Evolutionary conservation across 2,329 filamentous ascomycete species (phyloP).

Genomic region (Anisogramma anomala): DNA sequence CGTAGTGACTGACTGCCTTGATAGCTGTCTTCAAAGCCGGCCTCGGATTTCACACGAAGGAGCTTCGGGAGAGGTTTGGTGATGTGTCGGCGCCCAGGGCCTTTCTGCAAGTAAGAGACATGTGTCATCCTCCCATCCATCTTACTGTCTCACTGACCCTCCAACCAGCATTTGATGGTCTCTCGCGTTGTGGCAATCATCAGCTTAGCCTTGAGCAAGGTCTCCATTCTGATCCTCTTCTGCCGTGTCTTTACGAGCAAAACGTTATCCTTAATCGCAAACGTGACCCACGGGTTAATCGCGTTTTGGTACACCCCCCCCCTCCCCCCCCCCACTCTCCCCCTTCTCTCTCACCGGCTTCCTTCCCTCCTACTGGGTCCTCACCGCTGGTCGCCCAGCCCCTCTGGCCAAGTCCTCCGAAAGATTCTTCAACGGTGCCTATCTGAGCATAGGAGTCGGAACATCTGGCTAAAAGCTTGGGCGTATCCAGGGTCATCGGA

Average conservation of each 20-base stretch:
- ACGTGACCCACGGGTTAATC: neutral
- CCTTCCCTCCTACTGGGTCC: too few relatives aligned
- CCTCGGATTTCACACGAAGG: conserved; percentile 3
- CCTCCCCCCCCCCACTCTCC: too few relatives aligned
- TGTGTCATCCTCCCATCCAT: neutral
- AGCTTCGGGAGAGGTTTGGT: conserved; percentile 3
- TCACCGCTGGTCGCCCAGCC: neutral
- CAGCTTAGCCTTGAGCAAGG: conserved; percentile 4
- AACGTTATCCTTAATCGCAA: conserved; percentile 1
- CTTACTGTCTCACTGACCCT: neutral
- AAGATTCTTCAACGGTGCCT: neutral
- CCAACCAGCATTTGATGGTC: neutral
- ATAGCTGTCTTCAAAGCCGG: conserved; percentile 2
- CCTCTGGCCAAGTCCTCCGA: neutral
- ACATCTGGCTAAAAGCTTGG: neutral
- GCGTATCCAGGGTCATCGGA: conserved; percentile 1
- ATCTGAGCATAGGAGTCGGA: neutral
- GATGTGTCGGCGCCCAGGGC: neutral
- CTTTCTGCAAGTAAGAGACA: neutral
- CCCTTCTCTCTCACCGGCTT: too few relatives aligned
- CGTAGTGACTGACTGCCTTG: neutral
- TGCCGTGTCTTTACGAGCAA: conserved; percentile 1
- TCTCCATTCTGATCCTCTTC: conserved; percentile 4
- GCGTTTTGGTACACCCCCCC: conserved; percentile 1
- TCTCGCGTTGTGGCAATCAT: conserved; percentile 1